Evolutionary conservation across 2,329 filamentous ascomycete species (phyloP).

Genomic region (Aspergillus texensis): DNA sequence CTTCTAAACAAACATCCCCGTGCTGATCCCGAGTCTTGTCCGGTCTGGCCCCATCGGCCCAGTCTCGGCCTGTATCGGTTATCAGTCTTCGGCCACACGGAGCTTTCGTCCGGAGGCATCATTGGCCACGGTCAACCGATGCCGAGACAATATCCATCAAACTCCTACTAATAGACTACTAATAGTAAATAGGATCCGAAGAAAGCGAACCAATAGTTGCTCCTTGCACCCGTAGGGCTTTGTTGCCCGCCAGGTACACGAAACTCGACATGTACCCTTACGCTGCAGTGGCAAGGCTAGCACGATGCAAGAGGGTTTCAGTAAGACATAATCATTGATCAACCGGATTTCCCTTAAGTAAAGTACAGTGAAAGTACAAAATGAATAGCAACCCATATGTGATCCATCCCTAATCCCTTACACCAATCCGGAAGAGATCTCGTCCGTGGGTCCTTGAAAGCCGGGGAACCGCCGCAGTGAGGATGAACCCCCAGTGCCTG

Average conservation of each 20-base stretch:
- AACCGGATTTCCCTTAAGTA: conserved; percentile 1
- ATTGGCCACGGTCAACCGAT: not conserved
- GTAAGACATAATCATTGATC: conserved; percentile 3
- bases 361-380: conserved; percentile 6
- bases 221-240: not conserved
- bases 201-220: not conserved
- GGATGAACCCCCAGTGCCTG: not conserved
- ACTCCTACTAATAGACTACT: not conserved
- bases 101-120: conserved; percentile 21
- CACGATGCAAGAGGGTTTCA: not conserved
- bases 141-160: not conserved
- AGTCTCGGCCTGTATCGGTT: conserved; percentile 41
- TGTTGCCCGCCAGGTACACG: not conserved
- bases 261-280: not conserved
- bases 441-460: not conserved
- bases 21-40: conserved; percentile 17
- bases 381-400: conserved; percentile 1
- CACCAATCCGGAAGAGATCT: conserved; percentile 14
- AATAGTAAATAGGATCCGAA: not conserved
- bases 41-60: conserved; percentile 19
- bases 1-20: not conserved
- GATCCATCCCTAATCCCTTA: conserved; percentile 10
- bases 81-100: conserved; percentile 38
- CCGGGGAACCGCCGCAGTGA: not conserved
- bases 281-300: not conserved